Evolutionary conservation across 331 rosid species (phyloP), one percentile per base, ranked within the genome.

Genomic region (Malus hybrid): DNA sequence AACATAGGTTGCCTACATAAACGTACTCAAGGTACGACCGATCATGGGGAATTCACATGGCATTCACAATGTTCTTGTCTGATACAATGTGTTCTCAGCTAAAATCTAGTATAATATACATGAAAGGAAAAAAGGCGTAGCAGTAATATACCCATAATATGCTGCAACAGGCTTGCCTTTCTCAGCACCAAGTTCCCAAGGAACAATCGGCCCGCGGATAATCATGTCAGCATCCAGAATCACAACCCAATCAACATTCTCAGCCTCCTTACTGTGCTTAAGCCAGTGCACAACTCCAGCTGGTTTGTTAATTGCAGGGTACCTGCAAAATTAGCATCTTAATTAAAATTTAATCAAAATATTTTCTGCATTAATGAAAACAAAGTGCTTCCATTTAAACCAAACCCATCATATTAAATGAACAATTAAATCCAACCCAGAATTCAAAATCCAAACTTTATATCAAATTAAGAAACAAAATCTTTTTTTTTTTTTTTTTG

Each of bases 121-220:
- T 46, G 65, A 18, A 69, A 32, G 16, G 52, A 62, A 31, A 67
- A 71, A 57, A 62, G 48, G 80, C 32, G 69, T 44, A 16, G 20
- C 3, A 62, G 55, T 6, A 63, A 73, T 88, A 72, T 88, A 94
- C 99, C 99, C 99, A 79, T 94, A 94, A 76, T 75, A 92, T 31
- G 97, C 99, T 1, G 99, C 93, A 80, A 94, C 97, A 27, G 97
- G 97, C 75, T 87, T 90, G 78, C 97, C 96, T 87, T 86, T 94
- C 89, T 94, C 97, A 52, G 97, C 97, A 80, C 97, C 99, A 80
- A 94, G 97, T 76, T 92, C 91, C 97, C 99, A 94, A 77, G 99
- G 99, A 69, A 91, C 34, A 72, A 94, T 92, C 5, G 99, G 96
- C 62, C 99, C 99, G 16, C 99, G 87, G 42, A 94, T 92, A 69